These are phyloP conservation scores for Gaeumannomyces sp. DNA, from an alignment of 2,329 filamentous ascomycete genomes.

Conservation along the genomic window DNA sequence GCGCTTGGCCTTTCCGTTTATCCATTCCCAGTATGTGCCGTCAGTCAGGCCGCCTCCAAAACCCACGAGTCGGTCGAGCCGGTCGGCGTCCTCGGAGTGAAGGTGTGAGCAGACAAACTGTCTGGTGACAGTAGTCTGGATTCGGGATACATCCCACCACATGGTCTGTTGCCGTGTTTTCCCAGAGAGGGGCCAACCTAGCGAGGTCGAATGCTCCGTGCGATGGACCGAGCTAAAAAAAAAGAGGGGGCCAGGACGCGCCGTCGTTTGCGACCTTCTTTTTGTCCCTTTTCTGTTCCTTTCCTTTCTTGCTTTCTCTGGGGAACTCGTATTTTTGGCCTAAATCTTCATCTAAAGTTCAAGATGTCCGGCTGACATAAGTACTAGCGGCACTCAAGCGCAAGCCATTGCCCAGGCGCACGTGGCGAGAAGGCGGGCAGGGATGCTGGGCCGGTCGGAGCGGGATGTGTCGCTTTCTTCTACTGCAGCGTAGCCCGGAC, in stretches of 20 bases:
- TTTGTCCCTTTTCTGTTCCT: background rate
- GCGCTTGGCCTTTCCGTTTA: slow-evolving; percentile 60
- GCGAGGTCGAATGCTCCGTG: background rate
- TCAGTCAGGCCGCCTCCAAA: slow-evolving; percentile 66
- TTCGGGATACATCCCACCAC: slow-evolving; percentile 68
- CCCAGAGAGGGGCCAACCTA: too few relatives aligned
- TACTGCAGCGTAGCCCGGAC: too few relatives aligned
- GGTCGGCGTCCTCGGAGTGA: slow-evolving; percentile 53
- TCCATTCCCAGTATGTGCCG: slow-evolving; percentile 74
- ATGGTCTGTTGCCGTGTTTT: slow-evolving; percentile 6
- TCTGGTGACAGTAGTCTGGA: slow-evolving; percentile 63
- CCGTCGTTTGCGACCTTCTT: too few relatives aligned
- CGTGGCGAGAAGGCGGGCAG: background rate
- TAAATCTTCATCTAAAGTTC: background rate
- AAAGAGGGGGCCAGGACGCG: too few relatives aligned
- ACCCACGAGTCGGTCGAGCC: slow-evolving; percentile 54
- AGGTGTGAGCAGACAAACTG: slow-evolving; percentile 62
- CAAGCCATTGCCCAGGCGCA: background rate
- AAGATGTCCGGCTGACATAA: too few relatives aligned
- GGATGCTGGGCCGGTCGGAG: background rate
- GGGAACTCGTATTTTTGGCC: too few relatives aligned
- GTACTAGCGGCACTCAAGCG: too few relatives aligned
- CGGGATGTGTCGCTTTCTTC: background rate
- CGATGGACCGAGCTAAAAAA: background rate
- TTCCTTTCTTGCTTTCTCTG: background rate